Evolutionary conservation across 148 eudicot species (phyloP).

Genomic region (Amaranthus palmeri): DNA sequence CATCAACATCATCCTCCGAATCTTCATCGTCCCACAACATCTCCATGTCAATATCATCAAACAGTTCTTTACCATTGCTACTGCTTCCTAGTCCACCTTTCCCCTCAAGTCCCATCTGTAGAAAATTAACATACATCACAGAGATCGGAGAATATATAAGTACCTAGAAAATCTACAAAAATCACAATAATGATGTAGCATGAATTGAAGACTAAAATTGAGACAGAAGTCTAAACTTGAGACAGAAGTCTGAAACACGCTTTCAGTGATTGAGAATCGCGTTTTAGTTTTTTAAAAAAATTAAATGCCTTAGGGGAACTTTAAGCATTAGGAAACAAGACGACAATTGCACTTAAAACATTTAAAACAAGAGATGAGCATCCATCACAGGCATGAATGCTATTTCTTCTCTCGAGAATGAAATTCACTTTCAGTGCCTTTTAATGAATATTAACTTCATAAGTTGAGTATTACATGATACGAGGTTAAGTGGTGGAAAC

Average conservation of each 20-base stretch:
- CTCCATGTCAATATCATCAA: constrained; percentile 41
- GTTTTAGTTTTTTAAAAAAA: no score
- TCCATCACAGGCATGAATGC: not conserved
- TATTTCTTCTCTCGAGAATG: not conserved
- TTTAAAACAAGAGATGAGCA: not conserved
- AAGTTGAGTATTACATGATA: not conserved
- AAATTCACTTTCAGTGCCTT: not conserved
- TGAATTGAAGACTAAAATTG: not conserved
- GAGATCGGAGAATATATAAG: not conserved
- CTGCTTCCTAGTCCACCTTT: constrained; percentile 47
- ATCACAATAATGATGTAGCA: not conserved
- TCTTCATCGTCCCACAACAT: constrained; percentile 38
- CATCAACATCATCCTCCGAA: constrained; percentile 38
- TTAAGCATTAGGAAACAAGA: no score
- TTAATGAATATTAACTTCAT: not conserved
- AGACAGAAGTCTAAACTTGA: no score
- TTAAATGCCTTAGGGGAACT: no score
- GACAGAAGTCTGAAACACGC: no score
- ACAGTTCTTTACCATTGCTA: constrained; percentile 32
- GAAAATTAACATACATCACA: not conserved
- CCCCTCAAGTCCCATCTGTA: constrained; percentile 33
- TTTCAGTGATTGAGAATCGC: no score
- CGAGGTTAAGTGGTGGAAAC: no score
- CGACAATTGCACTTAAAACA: not conserved
- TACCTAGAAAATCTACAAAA: not conserved